These are phyloP conservation scores for Pelargonium cotyledonis DNA, from an alignment of 441 rosid species.

Conservation along the genomic window DNA sequence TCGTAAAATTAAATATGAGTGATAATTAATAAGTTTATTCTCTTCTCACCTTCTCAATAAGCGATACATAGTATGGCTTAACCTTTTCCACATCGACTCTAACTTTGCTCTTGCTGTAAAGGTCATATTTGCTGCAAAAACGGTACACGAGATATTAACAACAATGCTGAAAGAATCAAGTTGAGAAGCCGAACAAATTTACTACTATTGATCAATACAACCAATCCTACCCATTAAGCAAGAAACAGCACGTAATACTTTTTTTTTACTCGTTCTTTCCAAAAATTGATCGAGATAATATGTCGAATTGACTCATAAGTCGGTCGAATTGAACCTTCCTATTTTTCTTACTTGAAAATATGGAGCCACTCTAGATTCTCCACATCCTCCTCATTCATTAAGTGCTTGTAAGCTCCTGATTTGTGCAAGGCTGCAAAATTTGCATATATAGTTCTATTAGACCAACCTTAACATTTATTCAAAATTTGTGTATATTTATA, in stretches of 20 bases:
- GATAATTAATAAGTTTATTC: no score
- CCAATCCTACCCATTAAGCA: no score
- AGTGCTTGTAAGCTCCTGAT: conserved; percentile 60
- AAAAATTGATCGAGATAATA: no score
- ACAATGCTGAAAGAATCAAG: no score
- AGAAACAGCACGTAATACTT: no score
- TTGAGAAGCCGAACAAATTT: no score
- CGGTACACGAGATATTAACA: neutral
- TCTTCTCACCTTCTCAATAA: conserved; percentile 50
- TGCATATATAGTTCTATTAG: no score
- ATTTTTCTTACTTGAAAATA: conserved; percentile 53
- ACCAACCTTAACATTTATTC: no score
- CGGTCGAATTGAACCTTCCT: neutral
- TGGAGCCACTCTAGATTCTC: conserved; percentile 75
- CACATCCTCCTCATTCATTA: conserved; percentile 58
- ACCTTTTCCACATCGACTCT: conserved; percentile 71
- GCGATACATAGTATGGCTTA: conserved; percentile 71
- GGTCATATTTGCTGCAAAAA: conserved; percentile 68
- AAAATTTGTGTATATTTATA: no score
- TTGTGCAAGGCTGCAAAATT: conserved; percentile 58
- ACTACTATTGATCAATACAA: no score
- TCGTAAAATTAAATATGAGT: no score
- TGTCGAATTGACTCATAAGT: no score
- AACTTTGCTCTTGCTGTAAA: conserved; percentile 83
- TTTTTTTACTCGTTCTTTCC: neutral